Percentiles rank a stretch among this genome's conserved stretches.
Evolutionary conservation across 345 rosid species (phyloP).

Genomic region (Aegle marmelos): DNA sequence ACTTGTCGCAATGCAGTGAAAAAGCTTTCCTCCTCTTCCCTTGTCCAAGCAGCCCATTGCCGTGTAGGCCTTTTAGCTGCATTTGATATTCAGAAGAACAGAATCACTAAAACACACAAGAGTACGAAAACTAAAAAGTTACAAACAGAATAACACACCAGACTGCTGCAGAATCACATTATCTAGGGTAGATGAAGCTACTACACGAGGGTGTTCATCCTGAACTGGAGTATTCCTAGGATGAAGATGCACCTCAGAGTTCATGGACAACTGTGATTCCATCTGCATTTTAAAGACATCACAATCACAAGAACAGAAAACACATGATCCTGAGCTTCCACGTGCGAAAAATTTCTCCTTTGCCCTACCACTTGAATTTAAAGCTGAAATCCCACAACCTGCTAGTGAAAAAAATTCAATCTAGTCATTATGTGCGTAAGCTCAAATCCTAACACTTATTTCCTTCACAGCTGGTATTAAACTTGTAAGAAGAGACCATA

Average conservation of each 20-base stretch:
- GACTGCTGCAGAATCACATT: conserved; percentile 42
- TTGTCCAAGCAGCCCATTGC: conserved; percentile 99
- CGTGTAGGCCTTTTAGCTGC: conserved; percentile 85
- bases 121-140: conserved; percentile 1
- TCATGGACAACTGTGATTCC: conserved; percentile 32
- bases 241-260: conserved; percentile 30
- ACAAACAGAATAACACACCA: conserved; percentile 45
- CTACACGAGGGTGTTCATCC: conserved; percentile 33
- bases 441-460: not conserved
- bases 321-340: conserved; percentile 25
- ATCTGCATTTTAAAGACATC: conserved; percentile 37
- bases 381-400: conserved; percentile 9
- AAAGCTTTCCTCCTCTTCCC: conserved; percentile 96
- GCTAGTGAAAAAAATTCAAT: conserved; percentile 2
- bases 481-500: not conserved
- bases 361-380: conserved; percentile 6
- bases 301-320: conserved; percentile 25
- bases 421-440: not conserved
- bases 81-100: conserved; percentile 10
- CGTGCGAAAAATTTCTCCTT: not conserved
- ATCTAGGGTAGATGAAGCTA: conserved; percentile 36
- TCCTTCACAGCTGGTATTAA: conserved; percentile 6
- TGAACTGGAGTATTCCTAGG: conserved; percentile 37
- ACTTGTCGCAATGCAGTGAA: conserved; percentile 97
- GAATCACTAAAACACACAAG: conserved; percentile 1